Conservation (phyloP, 2,329 filamentous ascomycete species). For the Drechmeria coniospora region DNA sequence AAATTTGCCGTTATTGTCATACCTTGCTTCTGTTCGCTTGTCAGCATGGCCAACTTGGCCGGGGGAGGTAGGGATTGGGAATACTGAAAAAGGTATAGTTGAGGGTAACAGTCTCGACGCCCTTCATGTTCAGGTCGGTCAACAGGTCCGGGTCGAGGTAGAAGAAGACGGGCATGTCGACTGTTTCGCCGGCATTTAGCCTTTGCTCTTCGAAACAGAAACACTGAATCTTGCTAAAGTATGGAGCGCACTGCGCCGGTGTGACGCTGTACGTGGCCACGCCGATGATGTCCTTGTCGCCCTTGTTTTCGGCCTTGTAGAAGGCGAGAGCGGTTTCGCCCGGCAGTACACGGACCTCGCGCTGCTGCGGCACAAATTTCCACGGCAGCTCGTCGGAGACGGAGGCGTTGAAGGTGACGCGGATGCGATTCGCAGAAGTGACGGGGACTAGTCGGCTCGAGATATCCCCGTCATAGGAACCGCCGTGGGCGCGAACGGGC, state of each 20-base stretch:
- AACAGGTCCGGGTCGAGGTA: slow-evolving; percentile 94
- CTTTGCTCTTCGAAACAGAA: slow-evolving; percentile 98
- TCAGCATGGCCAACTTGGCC: slow-evolving; percentile 16
- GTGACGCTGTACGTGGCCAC: slow-evolving; percentile 97
- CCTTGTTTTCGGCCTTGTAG: slow-evolving; percentile 90
- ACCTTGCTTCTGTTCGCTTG: slow-evolving; percentile 23
- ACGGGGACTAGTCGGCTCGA: slow-evolving; percentile 68
- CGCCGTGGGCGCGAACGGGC: slow-evolving; percentile 64
- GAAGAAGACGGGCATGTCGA: slow-evolving; percentile 99
- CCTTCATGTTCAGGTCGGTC: slow-evolving; percentile 82
- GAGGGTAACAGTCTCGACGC: slow-evolving; percentile 86
- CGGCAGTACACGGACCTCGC: slow-evolving; percentile 85
- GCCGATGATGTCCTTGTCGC: slow-evolving; percentile 85
- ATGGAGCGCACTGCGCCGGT: slow-evolving; percentile 85
- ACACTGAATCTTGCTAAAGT: slow-evolving; percentile 99
- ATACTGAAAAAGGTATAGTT: slow-evolving; percentile 98
- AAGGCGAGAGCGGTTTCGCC: slow-evolving; percentile 96
- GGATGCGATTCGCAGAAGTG: slow-evolving; percentile 65
- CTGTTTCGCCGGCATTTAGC: slow-evolving; percentile 84
- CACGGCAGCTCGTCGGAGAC: slow-evolving; percentile 91
- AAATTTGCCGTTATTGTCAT: slow-evolving; percentile 30
- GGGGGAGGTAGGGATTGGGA: slow-evolving; percentile 8
- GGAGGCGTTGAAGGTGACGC: slow-evolving; percentile 90
- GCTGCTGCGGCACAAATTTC: slow-evolving; percentile 95
- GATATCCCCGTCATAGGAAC: slow-evolving; percentile 42